phyloP scores from a whole-genome alignment of 2,329 filamentous ascomycete genomes.

The Stromatinia cepivora region DNA sequence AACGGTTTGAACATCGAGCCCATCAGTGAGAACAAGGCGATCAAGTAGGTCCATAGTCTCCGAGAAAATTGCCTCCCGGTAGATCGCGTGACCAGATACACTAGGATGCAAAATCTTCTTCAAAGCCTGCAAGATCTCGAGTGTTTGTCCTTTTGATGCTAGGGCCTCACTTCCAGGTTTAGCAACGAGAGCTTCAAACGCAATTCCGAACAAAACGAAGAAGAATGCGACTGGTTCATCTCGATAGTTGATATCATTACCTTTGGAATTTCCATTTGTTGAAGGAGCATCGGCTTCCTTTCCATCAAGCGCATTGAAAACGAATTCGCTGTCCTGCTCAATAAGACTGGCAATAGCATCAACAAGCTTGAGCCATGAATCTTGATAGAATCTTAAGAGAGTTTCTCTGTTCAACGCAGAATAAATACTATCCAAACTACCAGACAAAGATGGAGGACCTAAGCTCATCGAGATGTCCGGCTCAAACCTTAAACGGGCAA shows the following conservation, averaged over 20 bases:
- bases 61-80: conserved; percentile 91
- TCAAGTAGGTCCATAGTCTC: conserved; percentile 97
- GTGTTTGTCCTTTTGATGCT: conserved; percentile 72
- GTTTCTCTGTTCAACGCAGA: conserved; percentile 93
- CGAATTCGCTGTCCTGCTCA: conserved; percentile 95
- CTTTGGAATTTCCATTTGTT: conserved; percentile 54
- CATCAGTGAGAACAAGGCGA: conserved; percentile 87
- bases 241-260: conserved; percentile 89
- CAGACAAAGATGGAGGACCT: conserved; percentile 76
- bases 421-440: conserved; percentile 90
- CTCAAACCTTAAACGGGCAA: conserved; percentile 89
- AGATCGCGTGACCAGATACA: conserved; percentile 94
- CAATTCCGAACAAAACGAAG: conserved; percentile 94
- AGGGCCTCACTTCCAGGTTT: conserved; percentile 68
- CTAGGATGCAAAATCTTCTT: conserved; percentile 94
- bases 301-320: conserved; percentile 93
- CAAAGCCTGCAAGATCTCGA: conserved; percentile 86
- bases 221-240: conserved; percentile 98
- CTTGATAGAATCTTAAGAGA: conserved; percentile 91
- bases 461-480: conserved; percentile 93
- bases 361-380: conserved; percentile 93
- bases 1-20: conserved; percentile 81
- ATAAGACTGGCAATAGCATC: conserved; percentile 97
- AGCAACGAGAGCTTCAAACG: conserved; percentile 91
- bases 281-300: conserved; percentile 57